Conservation (phyloP, 345 rosid species). For the Sonneratia alba region DNA sequence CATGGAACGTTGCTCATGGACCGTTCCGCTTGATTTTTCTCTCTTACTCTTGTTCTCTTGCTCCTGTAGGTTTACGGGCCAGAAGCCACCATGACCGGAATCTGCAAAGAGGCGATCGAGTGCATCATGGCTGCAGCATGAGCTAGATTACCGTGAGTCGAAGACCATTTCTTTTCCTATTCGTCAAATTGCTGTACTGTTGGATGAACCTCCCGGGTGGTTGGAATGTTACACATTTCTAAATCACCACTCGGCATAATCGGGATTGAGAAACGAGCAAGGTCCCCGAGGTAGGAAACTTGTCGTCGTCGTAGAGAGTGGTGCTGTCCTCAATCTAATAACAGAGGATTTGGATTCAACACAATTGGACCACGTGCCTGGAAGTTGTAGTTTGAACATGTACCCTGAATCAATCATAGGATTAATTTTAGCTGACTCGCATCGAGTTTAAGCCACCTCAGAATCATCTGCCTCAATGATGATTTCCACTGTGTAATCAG, state of each 20-base stretch:
- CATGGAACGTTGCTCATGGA: background rate
- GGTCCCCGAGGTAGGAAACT: background rate
- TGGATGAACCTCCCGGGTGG: background rate
- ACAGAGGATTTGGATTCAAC: background rate
- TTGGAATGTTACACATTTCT: background rate
- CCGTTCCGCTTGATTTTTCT: background rate
- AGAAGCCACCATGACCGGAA: slow-evolving; percentile 93
- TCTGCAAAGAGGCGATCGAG: slow-evolving; percentile 87
- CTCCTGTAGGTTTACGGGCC: slow-evolving; percentile 68
- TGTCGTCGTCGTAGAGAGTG: background rate
- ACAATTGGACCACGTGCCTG: no score
- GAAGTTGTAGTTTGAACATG: no score
- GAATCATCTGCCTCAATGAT: no score
- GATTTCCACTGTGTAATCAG: no score
- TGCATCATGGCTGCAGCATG: slow-evolving; percentile 64
- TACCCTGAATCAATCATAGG: no score
- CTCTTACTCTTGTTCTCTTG: background rate
- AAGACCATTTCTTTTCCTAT: background rate
- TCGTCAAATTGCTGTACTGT: background rate
- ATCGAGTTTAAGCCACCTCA: no score
- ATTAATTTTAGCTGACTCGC: no score
- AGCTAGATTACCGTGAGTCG: background rate
- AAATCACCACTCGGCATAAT: background rate
- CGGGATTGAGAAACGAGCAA: background rate
- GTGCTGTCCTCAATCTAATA: background rate